phyloP scores from a whole-genome alignment of 805 yeast species.

The Zygoascus biomembranicola region DNA sequence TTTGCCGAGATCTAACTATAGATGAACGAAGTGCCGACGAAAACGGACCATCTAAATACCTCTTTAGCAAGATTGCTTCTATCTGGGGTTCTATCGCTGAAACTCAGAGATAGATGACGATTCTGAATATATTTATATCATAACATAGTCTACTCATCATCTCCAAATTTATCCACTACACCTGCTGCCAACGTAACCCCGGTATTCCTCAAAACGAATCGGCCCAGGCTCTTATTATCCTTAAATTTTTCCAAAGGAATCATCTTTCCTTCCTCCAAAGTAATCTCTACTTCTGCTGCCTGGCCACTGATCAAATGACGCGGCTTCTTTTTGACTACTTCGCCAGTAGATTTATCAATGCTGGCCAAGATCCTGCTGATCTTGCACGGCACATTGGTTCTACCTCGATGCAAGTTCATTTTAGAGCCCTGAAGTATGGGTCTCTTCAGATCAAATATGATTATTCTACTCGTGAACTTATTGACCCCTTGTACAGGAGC shows the following conservation, averaged over 20 bases:
- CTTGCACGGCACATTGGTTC: constrained; percentile 62
- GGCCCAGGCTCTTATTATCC: constrained; percentile 47
- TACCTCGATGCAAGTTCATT: constrained; percentile 67
- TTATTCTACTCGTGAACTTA: constrained; percentile 46
- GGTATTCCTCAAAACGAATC: constrained; percentile 62
- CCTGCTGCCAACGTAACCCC: constrained; percentile 69
- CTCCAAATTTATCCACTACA: constrained; percentile 26
- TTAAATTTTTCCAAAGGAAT: constrained; percentile 46
- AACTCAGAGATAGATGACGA: no score
- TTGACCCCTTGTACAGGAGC: constrained; percentile 40
- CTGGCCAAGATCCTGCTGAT: constrained; percentile 39
- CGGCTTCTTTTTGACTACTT: constrained; percentile 33
- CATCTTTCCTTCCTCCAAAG: constrained; percentile 34
- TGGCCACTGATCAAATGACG: constrained; percentile 56
- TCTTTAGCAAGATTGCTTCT: background rate
- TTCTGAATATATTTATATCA: no score
- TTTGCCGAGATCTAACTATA: constrained; percentile 1
- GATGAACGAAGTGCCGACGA: background rate
- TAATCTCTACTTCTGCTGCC: constrained; percentile 49
- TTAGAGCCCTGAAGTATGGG: constrained; percentile 79
- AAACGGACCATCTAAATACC: background rate
- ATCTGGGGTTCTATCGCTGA: background rate
- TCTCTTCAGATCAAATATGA: constrained; percentile 56
- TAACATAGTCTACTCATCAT: background rate
- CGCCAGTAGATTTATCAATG: constrained; percentile 27